phyloP scores from a whole-genome alignment of 495 filamentous ascomycete genomes.

The Annulohypoxylon stygium region DNA sequence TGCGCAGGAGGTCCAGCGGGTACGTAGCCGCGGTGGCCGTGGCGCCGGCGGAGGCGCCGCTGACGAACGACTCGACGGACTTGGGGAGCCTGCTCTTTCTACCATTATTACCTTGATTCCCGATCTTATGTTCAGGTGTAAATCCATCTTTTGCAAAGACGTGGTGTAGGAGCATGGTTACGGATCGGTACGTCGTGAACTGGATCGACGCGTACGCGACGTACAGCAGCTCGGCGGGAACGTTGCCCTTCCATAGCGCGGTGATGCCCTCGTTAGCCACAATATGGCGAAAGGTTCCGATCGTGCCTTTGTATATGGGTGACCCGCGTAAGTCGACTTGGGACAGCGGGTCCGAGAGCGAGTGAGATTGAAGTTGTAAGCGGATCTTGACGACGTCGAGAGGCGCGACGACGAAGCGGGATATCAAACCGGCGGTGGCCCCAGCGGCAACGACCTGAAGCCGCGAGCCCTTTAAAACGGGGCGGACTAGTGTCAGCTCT shows the following conservation, averaged over 20 bases:
- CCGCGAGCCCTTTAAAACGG: slow-evolving; percentile 74
- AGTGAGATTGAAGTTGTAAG: slow-evolving; percentile 90
- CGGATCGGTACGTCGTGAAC: slow-evolving; percentile 88
- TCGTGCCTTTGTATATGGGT: slow-evolving; percentile 82
- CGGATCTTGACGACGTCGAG: slow-evolving; percentile 97
- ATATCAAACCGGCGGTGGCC: slow-evolving; percentile 88
- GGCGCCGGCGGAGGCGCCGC: slow-evolving; percentile 84
- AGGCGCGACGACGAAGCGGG: slow-evolving; percentile 92
- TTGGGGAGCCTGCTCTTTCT: slow-evolving; percentile 55
- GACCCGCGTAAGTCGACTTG: slow-evolving; percentile 63
- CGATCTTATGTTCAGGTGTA: neutral
- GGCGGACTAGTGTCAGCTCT: slow-evolving; percentile 6
- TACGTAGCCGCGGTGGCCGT: slow-evolving; percentile 87
- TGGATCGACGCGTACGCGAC: slow-evolving; percentile 88
- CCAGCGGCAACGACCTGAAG: slow-evolving; percentile 86
- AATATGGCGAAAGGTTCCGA: slow-evolving; percentile 82
- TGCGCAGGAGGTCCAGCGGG: slow-evolving; percentile 92
- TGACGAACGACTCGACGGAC: slow-evolving; percentile 77
- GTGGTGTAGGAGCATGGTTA: slow-evolving; percentile 70
- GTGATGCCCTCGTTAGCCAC: slow-evolving; percentile 82
- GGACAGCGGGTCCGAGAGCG: slow-evolving; percentile 75
- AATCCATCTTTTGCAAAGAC: slow-evolving; percentile 45
- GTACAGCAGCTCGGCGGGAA: slow-evolving; percentile 94
- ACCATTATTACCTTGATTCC: neutral
- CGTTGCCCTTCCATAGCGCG: slow-evolving; percentile 97